Evolutionary conservation across 2,329 filamentous ascomycete species (phyloP), one percentile per base, ranked within the genome.

Genomic region (Epichloe sp.): DNA sequence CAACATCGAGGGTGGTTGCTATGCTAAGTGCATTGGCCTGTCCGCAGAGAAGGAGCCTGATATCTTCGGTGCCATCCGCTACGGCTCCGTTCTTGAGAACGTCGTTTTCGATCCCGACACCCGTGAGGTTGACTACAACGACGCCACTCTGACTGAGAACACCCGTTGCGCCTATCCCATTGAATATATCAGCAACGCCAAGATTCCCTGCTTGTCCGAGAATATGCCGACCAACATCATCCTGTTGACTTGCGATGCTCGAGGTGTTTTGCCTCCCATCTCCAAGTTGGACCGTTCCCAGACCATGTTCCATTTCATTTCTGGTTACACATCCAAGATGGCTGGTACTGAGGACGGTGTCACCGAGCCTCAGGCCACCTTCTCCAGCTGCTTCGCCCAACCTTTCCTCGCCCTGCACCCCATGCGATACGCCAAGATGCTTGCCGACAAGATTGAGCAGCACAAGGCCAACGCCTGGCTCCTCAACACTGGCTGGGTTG

Each of bases 241-340:
- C 66, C 85, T 98, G 61, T 83, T 98, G 62, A 98, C 93, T 56
- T 98, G 93, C 75, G 93, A 98, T 64, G 93, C 93, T 54, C 88
- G 93, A 60, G 93, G 93, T 76, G 93, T 98, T 47, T 83, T 98
- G 52, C 93, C 93, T 52, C 93, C 93, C 47, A 97, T 98, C 73
- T 96, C 89, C 63, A 97, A 97, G 79, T 85, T 98, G 68, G 83
- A 86, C 77, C 81, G 85, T 58, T 82, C 88, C 63, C 93, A 97
- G 76, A 95, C 89, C 70, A 97, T 98, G 91, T 98, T 97, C 85
- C 93, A 98, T 80, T 98, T 98, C 83, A 98, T 98, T 73, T 95
- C 88, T 17, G 93, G 93, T 62, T 98, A 98, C 80, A 98, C 93
- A 57, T 97, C 91, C 67, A 98, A 98, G 84, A 98, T 98, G 93